Evolutionary conservation across 2,329 filamentous ascomycete genomes (phyloP).

Genomic region (Hypoxylon sp.): DNA sequence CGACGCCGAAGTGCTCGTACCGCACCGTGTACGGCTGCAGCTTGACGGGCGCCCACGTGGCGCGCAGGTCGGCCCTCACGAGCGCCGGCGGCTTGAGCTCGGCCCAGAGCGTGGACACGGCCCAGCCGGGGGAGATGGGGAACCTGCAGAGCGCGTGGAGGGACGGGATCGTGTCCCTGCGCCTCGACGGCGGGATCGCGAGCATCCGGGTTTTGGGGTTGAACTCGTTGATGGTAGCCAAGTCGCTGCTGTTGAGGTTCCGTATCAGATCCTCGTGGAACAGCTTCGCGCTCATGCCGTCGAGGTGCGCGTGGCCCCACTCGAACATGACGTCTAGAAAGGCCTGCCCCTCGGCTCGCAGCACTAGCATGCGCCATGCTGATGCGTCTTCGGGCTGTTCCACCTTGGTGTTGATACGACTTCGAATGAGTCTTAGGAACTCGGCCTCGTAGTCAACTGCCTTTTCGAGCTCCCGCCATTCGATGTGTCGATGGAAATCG

Average conservation of each 20-base stretch:
- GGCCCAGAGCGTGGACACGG: conserved; percentile 16
- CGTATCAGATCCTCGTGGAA: conserved; percentile 29
- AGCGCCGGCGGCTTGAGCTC: conserved; percentile 15
- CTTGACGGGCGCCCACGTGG: conserved; percentile 25
- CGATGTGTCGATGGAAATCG: conserved; percentile 27
- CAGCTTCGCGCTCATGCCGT: conserved; percentile 32
- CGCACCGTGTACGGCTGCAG: conserved; percentile 11
- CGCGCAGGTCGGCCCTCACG: neutral
- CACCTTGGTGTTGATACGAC: conserved; percentile 20
- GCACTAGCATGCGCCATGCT: conserved; percentile 19
- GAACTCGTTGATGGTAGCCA: neutral
- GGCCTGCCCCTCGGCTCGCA: conserved; percentile 5
- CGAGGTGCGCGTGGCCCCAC: conserved; percentile 26
- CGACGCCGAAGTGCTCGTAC: conserved; percentile 24
- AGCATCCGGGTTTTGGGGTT: conserved; percentile 25
- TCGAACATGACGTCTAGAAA: conserved; percentile 30
- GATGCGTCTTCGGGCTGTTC: conserved; percentile 14
- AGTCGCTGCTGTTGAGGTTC: conserved; percentile 12
- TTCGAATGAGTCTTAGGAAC: conserved; percentile 1
- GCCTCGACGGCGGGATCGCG: conserved; percentile 9
- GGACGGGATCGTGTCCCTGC: conserved; percentile 17
- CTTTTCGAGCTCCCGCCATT: conserved; percentile 20
- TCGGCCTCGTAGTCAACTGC: conserved; percentile 20
- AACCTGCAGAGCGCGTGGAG: conserved; percentile 26
- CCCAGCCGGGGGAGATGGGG: conserved; percentile 18